A percentile compares a stretch with the other conserved stretches of the same genome.
Evolutionary conservation across 2,329 filamentous ascomycete genomes (phyloP).

Genomic region (Teratosphaeria zuluensis): DNA sequence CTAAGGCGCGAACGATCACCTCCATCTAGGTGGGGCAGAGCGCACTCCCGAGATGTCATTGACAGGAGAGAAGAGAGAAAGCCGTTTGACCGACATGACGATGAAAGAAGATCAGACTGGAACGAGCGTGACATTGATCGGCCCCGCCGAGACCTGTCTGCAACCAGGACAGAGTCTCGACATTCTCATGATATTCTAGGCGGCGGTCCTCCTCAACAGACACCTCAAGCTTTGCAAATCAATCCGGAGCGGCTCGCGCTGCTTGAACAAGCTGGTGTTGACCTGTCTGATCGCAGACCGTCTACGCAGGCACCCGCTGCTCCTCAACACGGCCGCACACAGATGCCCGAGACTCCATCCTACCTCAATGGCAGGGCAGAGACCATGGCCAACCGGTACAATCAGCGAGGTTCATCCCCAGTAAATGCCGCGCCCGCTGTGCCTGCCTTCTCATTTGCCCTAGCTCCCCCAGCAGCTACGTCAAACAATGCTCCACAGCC

Average conservation of each 20-base stretch:
- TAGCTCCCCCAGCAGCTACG: slow-evolving; percentile 17
- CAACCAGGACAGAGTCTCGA: slow-evolving; percentile 21
- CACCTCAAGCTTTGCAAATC: slow-evolving; percentile 17
- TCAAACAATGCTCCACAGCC: background rate
- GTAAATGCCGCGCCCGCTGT: slow-evolving; percentile 45
- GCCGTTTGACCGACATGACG: slow-evolving; percentile 33
- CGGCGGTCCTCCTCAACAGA: slow-evolving; percentile 9
- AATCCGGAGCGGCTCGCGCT: slow-evolving; percentile 24
- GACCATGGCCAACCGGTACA: slow-evolving; percentile 37
- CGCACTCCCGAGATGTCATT: slow-evolving; percentile 28
- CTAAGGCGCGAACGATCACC: slow-evolving; percentile 46
- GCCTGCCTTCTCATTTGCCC: slow-evolving; percentile 40
- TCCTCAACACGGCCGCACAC: slow-evolving; percentile 20
- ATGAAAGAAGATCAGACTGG: slow-evolving; percentile 30
- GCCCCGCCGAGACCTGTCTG: slow-evolving; percentile 18
- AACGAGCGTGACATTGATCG: slow-evolving; percentile 30
- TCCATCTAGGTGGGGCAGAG: slow-evolving; percentile 29
- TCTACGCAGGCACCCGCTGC: slow-evolving; percentile 8
- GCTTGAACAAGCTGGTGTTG: slow-evolving; percentile 22
- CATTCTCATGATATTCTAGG: slow-evolving; percentile 15
- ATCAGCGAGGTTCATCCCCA: slow-evolving; percentile 39
- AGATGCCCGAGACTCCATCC: slow-evolving; percentile 33
- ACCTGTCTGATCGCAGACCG: slow-evolving; percentile 17
- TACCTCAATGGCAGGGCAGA: slow-evolving; percentile 37
- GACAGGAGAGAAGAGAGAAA: slow-evolving; percentile 37